These are phyloP conservation scores for Bathelium albidoporum DNA, from an alignment of 495 filamentous ascomycete species.

Conservation along the genomic window DNA sequence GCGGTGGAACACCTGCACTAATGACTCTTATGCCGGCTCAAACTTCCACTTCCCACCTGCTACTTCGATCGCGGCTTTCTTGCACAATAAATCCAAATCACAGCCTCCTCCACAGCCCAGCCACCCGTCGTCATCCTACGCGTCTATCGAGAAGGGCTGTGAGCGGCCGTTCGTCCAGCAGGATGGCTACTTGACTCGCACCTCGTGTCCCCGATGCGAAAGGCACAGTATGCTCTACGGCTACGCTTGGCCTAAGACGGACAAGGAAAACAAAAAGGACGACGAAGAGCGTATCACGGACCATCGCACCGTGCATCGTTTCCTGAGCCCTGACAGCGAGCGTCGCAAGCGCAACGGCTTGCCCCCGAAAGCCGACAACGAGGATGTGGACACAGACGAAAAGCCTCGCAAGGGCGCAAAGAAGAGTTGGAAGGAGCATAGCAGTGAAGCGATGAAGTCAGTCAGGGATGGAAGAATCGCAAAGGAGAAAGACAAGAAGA, in stretches of 20 bases:
- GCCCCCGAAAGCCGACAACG: not conserved
- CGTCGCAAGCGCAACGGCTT: slow-evolving; percentile 21
- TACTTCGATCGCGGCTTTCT: not conserved
- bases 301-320: slow-evolving; percentile 32
- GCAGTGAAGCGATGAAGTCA: not conserved
- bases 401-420: not conserved
- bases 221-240: slow-evolving; percentile 93
- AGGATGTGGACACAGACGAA: not conserved
- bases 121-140: not conserved
- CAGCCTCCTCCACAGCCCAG: not conserved
- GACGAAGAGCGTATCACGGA: slow-evolving; percentile 47
- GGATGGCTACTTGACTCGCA: slow-evolving; percentile 74
- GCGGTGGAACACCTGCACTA: slow-evolving; percentile 78
- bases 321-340: slow-evolving; percentile 33
- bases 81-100: not conserved
- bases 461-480: not conserved
- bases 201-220: slow-evolving; percentile 84
- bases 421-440: not conserved
- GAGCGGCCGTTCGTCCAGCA: slow-evolving; percentile 69
- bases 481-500: not conserved
- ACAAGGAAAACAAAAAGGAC: slow-evolving; percentile 59
- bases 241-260: slow-evolving; percentile 90
- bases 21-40: slow-evolving; percentile 18
- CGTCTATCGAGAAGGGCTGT: slow-evolving; percentile 36
- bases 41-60: not conserved